Evolutionary conservation across 83 land plant genomes (phyloP), one percentile per base, ranked within the genome.

Genomic region (Diphasiastrum complanatum): DNA sequence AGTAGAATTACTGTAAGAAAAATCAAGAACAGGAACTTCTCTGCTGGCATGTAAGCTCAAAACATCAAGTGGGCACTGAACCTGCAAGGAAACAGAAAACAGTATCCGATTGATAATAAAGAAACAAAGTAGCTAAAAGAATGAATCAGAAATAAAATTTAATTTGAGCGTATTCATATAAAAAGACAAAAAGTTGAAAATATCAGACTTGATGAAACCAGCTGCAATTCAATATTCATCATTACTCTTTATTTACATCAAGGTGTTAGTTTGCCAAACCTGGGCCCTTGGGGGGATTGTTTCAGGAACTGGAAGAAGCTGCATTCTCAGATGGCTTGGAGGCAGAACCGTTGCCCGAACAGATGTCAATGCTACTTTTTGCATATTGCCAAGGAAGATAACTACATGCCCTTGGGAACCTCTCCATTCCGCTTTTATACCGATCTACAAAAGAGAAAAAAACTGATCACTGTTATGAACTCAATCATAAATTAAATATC

Each of bases 211-310:
- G n/a, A n/a, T n/a, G n/a, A n/a, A n/a, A n/a, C n/a, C n/a, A n/a
- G n/a, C n/a, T n/a, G n/a, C 60, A 33, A 25, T 37, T 8, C 6
- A 32, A 49, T 29, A 45, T 40, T 26, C 28, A 48, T 6, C 31
- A n/a, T n/a, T n/a, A n/a, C n/a, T n/a, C n/a, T n/a, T n/a, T n/a
- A n/a, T 20, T 23, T 12, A 40, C 10, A 45, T 46, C 33, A 47
- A 14, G 1, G 54, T 10, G 24, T 12, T 48, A 28, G 28, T 31
- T n/a, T n/a, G n/a, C 10, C 65, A 49, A 10, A 95, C 99, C 97
- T 95, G 97, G 33, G 97, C 97, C 50, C 99, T 67, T 10, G 99
- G 93, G 36, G 97, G 99, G 61, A 95, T 95, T 36, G 89, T 84
- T 4, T 95, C 99, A 52, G 99, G 99, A 22, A 95, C 97, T 36